These are phyloP conservation scores for Fistulifera solaris DNA, from an alignment of 108 stramenopile species.

Conservation along the genomic window DNA sequence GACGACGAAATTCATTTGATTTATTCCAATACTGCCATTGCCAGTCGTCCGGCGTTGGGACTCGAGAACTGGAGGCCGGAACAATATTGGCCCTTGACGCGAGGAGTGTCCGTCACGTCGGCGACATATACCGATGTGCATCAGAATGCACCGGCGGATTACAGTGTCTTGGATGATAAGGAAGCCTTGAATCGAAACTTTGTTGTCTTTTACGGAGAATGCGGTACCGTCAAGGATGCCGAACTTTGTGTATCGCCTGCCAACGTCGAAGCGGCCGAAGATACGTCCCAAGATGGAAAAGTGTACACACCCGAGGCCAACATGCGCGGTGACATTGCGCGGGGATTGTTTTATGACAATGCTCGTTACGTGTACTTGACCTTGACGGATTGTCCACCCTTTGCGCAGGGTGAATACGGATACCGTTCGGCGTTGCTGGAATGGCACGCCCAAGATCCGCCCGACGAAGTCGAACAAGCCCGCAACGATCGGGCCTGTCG, in stretches of 20 bases:
- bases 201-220: constrained; percentile 4
- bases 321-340: constrained; percentile 68
- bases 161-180: background rate
- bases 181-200: background rate
- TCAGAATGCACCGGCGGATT: constrained; percentile 3
- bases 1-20: background rate
- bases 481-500: constrained; percentile 57
- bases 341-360: constrained; percentile 76
- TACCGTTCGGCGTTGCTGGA: constrained; percentile 51
- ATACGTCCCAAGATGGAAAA: constrained; percentile 8
- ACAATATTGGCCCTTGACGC: constrained; percentile 3
- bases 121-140: constrained; percentile 7
- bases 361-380: constrained; percentile 46
- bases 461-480: constrained; percentile 39
- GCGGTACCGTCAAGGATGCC: constrained; percentile 4
- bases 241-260: constrained; percentile 6
- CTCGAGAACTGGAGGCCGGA: background rate
- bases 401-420: constrained; percentile 27
- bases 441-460: constrained; percentile 74
- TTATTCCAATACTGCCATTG: constrained; percentile 1
- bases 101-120: background rate
- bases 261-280: background rate
- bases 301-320: constrained; percentile 29
- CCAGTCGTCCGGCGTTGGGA: background rate
- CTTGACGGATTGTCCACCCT: constrained; percentile 33